A percentile compares a stretch with the other conserved stretches of the same genome.
phyloP scores from a whole-genome alignment of 2,329 filamentous ascomycete genomes.

The Aspergillus hortae region DNA sequence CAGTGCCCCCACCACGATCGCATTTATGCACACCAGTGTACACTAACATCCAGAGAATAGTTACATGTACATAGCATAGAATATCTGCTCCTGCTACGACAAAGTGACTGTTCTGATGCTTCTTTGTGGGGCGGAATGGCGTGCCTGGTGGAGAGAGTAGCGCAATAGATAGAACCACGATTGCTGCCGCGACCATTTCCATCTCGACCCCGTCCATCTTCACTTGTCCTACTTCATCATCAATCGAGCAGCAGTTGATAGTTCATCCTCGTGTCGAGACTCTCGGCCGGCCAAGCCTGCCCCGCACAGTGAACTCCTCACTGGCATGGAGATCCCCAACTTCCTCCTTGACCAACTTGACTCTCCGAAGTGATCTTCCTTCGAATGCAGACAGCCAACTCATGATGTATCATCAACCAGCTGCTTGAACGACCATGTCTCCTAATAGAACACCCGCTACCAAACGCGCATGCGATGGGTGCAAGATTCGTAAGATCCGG shows the following conservation, averaged over 20 bases:
- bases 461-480: conserved; percentile 50
- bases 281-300: not conserved
- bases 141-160: conserved; percentile 15
- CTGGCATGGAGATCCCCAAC: not conserved
- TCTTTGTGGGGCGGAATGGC: conserved; percentile 12
- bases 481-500: conserved; percentile 53
- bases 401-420: not conserved
- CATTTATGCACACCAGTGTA: not conserved
- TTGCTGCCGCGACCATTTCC: too few relatives aligned
- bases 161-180: conserved; percentile 10
- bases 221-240: too few relatives aligned
- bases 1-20: not conserved
- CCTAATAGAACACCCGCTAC: conserved; percentile 15
- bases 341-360: not conserved
- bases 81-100: not conserved
- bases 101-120: too few relatives aligned
- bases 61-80: not conserved
- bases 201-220: too few relatives aligned
- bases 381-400: not conserved
- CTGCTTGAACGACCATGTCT: conserved; percentile 5
- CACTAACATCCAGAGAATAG: not conserved
- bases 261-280: not conserved
- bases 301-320: not conserved
- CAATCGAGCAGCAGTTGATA: not conserved
- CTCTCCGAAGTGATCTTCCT: too few relatives aligned